Percentiles rank a stretch among this genome's conserved stretches.
These are phyloP conservation scores for Scytalidium lignicola DNA, from an alignment of 2,329 filamentous ascomycete genomes.

Conservation along the genomic window DNA sequence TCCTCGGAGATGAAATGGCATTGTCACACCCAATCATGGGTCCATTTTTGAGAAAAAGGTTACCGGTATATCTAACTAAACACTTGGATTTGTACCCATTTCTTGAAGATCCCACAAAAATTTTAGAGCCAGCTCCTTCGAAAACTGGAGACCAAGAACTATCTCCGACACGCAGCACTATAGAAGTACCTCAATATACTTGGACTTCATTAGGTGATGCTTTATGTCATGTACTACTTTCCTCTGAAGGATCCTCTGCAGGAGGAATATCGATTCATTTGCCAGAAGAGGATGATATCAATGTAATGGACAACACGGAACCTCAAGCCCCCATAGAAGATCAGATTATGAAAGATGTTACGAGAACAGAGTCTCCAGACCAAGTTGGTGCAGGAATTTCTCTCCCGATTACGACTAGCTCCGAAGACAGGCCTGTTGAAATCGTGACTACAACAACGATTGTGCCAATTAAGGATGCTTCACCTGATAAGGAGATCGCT, in stretches of 20 bases:
- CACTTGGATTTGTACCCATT: slow-evolving; percentile 59
- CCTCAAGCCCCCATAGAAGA: slow-evolving; percentile 9
- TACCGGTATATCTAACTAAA: slow-evolving; percentile 46
- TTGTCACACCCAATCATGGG: slow-evolving; percentile 56
- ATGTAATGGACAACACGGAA: neutral
- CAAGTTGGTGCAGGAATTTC: slow-evolving; percentile 13
- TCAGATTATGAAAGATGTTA: slow-evolving; percentile 21
- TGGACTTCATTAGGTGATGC: slow-evolving; percentile 24
- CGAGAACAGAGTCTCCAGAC: slow-evolving; percentile 17
- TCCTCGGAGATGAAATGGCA: slow-evolving; percentile 50
- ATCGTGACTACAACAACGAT: slow-evolving; percentile 16
- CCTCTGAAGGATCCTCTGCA: slow-evolving; percentile 11
- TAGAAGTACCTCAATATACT: slow-evolving; percentile 17
- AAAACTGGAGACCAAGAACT: slow-evolving; percentile 6
- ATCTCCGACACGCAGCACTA: slow-evolving; percentile 6
- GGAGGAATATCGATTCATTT: slow-evolving; percentile 17
- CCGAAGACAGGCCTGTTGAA: slow-evolving; percentile 14
- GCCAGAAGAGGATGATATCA: slow-evolving; percentile 9
- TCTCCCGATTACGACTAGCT: slow-evolving; percentile 8
- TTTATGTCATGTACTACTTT: slow-evolving; percentile 15
- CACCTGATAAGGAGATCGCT: slow-evolving; percentile 11
- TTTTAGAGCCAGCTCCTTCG: neutral
- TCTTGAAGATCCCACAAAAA: slow-evolving; percentile 47
- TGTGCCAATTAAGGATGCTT: slow-evolving; percentile 9
- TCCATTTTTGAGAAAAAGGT: slow-evolving; percentile 47